Evolutionary conservation across 768 basidiomycete genomes (phyloP).

Genomic region (Pisolithus orientalis): DNA sequence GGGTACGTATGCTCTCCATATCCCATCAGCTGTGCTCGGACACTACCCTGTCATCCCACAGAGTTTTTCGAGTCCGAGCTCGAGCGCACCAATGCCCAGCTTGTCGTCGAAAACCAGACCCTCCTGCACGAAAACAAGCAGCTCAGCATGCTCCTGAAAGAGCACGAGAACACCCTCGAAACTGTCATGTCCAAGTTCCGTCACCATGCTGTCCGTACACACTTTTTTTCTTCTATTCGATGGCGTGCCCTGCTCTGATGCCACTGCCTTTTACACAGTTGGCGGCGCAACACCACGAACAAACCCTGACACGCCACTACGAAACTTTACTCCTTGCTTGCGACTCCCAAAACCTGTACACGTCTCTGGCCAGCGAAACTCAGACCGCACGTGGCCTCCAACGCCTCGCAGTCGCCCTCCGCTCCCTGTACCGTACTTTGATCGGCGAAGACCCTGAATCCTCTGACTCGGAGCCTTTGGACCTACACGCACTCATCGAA

Average conservation of each 20-base stretch:
- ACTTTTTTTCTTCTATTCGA: not conserved
- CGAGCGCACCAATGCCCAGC: conserved; percentile 82
- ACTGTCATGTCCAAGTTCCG: conserved; percentile 96
- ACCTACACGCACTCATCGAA: conserved; percentile 39
- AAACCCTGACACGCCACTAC: conserved; percentile 84
- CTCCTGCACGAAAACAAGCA: conserved; percentile 95
- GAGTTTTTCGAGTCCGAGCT: conserved; percentile 91
- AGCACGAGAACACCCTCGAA: conserved; percentile 92
- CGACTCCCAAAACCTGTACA: conserved; percentile 49
- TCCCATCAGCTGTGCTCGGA: not conserved
- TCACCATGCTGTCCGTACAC: conserved; percentile 70
- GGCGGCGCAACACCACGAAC: conserved; percentile 88
- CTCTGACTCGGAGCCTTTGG: conserved; percentile 28
- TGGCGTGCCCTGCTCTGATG: not conserved
- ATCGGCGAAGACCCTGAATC: conserved; percentile 47
- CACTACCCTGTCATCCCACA: conserved; percentile 28
- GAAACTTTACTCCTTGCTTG: conserved; percentile 69
- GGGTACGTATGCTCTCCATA: conserved; percentile 38
- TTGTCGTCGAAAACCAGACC: conserved; percentile 90
- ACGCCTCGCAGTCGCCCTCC: conserved; percentile 63
- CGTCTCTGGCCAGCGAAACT: conserved; percentile 52
- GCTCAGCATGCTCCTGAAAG: conserved; percentile 78
- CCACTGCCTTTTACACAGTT: conserved; percentile 40
- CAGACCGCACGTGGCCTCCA: conserved; percentile 62
- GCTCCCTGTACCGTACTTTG: conserved; percentile 65